Evolutionary conservation across 2,329 filamentous ascomycete genomes (phyloP).

Genomic region (Coleophoma crateriformis): DNA sequence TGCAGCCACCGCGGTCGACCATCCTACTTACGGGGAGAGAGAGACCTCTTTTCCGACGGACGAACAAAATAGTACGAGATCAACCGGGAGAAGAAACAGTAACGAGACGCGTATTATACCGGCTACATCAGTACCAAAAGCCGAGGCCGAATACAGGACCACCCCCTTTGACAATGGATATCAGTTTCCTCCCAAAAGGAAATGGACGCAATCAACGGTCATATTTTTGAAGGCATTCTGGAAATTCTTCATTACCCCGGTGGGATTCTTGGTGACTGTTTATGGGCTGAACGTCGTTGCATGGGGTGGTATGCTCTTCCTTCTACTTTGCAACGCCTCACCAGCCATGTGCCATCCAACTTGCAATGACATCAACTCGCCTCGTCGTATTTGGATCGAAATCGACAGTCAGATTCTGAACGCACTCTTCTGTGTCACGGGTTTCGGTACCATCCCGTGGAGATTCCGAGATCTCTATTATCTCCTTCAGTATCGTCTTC

Average conservation of each 20-base stretch:
- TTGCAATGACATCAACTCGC: conserved; percentile 69
- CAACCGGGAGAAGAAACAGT: conserved; percentile 11
- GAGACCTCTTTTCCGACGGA: background rate
- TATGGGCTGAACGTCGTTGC: conserved; percentile 81
- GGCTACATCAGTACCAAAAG: conserved; percentile 7
- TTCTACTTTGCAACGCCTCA: conserved; percentile 71
- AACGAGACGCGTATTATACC: conserved; percentile 14
- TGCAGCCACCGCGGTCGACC: background rate
- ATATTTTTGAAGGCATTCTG: conserved; percentile 58
- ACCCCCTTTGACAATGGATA: conserved; percentile 55
- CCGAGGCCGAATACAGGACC: conserved; percentile 17
- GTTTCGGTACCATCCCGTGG: conserved; percentile 81
- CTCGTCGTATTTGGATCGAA: conserved; percentile 80
- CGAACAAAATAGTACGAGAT: background rate
- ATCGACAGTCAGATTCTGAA: conserved; percentile 80
- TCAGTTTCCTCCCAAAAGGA: conserved; percentile 57
- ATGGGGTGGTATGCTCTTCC: conserved; percentile 88
- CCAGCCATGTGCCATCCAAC: conserved; percentile 67
- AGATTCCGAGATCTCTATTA: conserved; percentile 76
- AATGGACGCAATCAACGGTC: conserved; percentile 51
- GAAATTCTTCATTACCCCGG: conserved; percentile 68
- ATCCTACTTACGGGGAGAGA: background rate
- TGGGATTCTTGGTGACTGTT: conserved; percentile 71
- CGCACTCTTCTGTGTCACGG: conserved; percentile 80
- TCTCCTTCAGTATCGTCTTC: conserved; percentile 58